A percentile compares a stretch with the other conserved stretches of the same genome.
These are phyloP conservation scores for Penicillium samsonianum DNA, from an alignment of 495 filamentous ascomycete genomes.

Conservation along the genomic window DNA sequence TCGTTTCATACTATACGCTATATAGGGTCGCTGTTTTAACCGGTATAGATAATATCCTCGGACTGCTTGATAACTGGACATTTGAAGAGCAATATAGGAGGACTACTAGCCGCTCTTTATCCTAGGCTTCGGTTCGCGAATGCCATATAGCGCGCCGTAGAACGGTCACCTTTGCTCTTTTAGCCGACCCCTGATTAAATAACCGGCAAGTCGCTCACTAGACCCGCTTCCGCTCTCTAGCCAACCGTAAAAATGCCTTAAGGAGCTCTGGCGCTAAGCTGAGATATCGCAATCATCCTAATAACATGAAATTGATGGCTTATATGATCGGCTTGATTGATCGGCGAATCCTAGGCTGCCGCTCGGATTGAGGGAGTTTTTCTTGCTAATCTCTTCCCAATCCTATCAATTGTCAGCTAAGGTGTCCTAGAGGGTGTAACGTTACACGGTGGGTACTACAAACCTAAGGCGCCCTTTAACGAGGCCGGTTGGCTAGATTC, in stretches of 20 bases:
- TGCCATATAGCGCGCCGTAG: neutral
- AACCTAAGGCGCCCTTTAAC: conserved; percentile 5
- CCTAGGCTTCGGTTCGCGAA: neutral
- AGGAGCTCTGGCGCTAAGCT: conserved; percentile 8
- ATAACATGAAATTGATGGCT: conserved; percentile 12
- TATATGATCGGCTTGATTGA: conserved; percentile 9
- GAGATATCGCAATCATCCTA: conserved; percentile 6
- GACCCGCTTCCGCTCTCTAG: conserved; percentile 10
- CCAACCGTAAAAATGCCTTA: conserved; percentile 14
- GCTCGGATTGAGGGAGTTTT: conserved; percentile 8
- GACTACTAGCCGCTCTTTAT: conserved; percentile 2
- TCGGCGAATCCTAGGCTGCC: conserved; percentile 4
- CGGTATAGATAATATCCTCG: conserved; percentile 6
- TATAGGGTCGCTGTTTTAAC: neutral
- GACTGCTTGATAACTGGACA: conserved; percentile 4
- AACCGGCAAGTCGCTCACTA: neutral
- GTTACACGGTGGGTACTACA: conserved; percentile 2
- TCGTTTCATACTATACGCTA: neutral
- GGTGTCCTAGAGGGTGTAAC: conserved; percentile 7
- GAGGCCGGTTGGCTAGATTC: conserved; percentile 6
- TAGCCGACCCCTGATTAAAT: neutral
- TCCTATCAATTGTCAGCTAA: conserved; percentile 4
- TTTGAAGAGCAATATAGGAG: conserved; percentile 5
- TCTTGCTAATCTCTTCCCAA: conserved; percentile 9
- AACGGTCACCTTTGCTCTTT: neutral